Evolutionary conservation across 345 rosid species (phyloP), one percentile per base, ranked within the genome.

Genomic region (Punica granatum): DNA sequence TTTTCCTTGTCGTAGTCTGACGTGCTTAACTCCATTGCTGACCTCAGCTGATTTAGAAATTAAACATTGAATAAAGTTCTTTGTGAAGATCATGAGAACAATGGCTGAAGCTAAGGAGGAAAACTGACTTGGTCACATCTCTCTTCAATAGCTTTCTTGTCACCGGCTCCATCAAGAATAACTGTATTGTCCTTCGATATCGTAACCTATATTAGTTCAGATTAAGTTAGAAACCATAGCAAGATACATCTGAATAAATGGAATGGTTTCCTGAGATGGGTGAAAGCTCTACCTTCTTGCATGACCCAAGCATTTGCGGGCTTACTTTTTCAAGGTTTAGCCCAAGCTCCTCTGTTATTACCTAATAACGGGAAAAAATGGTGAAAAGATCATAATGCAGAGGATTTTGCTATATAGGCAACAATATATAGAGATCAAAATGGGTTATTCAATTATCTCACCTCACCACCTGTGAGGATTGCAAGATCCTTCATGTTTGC

Each of bases 1-100:
- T 90, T 93, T 74, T 89, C 98, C 74, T 80, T 93, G 76, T 93
- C 97, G 70, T 89, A 93, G 56, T 89, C 98, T 75, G 98, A 93
- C 60, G 97, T 83, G 80, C 88, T 91, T 23, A 67, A 62, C 74
- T 93, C 97, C 56, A 91, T 78, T 37, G 81, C 78, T 25, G 97
- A 84, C 33, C 96, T 76, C 51, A 93, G 85, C 96, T 93, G 82
- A 36, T 46, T 46, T 46, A 33, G 58, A 51, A 37, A 37, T 37
- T 37, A 37, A 37, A 37, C 11, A 4, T 37, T 37, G 11, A 37
- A 37, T 37, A 37, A 11, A 11, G 41, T 37, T 37, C 41, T 37
- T 4, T 37, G 6, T 11, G 11, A 37, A 4, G 41, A 37, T 37
- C 41, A 11, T 37, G 41, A 37, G 41, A 37, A 37, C 5, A 37